Conservation (phyloP, 495 filamentous ascomycete genomes). For the Trichoderma orchidacearum region DNA sequence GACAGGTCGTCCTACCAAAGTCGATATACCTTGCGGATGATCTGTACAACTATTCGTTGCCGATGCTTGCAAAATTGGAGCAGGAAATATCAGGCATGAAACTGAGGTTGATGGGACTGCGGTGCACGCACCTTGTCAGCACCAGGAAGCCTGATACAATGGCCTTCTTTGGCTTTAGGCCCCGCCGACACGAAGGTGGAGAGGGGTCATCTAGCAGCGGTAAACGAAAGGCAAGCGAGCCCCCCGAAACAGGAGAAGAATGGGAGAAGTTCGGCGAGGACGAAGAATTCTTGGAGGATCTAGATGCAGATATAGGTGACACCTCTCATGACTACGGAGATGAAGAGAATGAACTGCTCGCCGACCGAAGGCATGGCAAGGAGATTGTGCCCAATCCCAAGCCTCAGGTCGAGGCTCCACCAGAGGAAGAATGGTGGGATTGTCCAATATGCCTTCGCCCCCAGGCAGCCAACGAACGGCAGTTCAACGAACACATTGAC, state of each 20-base stretch:
- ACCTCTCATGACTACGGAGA: background rate
- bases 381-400: constrained; percentile 36
- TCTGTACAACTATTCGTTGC: constrained; percentile 65
- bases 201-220: constrained; percentile 2
- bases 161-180: constrained; percentile 64
- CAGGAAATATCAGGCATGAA: constrained; percentile 73
- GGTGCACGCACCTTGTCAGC: constrained; percentile 76
- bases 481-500: constrained; percentile 91
- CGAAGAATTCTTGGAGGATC: constrained; percentile 6
- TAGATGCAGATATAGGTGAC: background rate
- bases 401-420: constrained; percentile 9
- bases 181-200: constrained; percentile 7
- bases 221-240: constrained; percentile 4
- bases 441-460: constrained; percentile 76
- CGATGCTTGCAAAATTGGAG: constrained; percentile 76
- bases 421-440: constrained; percentile 48
- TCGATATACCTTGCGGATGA: constrained; percentile 64
- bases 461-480: constrained; percentile 58
- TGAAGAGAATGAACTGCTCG: background rate
- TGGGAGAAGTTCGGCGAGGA: constrained; percentile 60
- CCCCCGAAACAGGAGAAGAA: constrained; percentile 22
- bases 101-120: constrained; percentile 74
- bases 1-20: constrained; percentile 63
- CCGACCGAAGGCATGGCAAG: constrained; percentile 25
- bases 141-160: constrained; percentile 58